A percentile compares a stretch with the other conserved stretches of the same genome.
Conservation (phyloP, 306 rosid genomes). For the Inga oerstediana region DNA sequence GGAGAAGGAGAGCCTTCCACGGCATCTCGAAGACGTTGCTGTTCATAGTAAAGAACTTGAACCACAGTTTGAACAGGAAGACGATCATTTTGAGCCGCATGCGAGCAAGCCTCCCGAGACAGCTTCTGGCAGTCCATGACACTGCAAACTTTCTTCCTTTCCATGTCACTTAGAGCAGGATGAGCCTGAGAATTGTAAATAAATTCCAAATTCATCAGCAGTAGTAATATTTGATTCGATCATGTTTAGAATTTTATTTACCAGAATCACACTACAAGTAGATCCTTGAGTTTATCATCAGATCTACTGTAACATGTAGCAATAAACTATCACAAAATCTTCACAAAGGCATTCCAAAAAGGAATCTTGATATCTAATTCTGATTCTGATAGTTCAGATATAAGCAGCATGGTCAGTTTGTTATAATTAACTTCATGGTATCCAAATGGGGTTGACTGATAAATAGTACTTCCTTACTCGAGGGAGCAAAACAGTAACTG, state of each 20-base stretch:
- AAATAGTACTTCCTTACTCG: background rate
- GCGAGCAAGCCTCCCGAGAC: conserved; percentile 93
- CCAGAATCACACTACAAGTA: background rate
- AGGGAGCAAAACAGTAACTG: background rate
- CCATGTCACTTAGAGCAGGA: conserved; percentile 84
- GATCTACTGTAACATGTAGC: background rate
- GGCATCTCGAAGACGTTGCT: conserved; percentile 84
- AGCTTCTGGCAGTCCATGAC: conserved; percentile 93
- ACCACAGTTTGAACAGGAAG: conserved; percentile 96
- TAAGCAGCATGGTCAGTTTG: background rate
- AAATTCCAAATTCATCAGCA: conserved; percentile 28
- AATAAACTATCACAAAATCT: background rate
- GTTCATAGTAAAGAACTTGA: conserved; percentile 92
- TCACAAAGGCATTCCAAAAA: background rate
- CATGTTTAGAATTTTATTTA: background rate
- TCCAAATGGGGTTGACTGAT: background rate
- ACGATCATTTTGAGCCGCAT: conserved; percentile 94
- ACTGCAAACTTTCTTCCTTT: conserved; percentile 92
- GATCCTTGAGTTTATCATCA: background rate
- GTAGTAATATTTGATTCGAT: background rate
- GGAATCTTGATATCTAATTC: background rate
- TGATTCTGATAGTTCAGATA: background rate
- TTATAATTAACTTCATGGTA: conserved; percentile 2
- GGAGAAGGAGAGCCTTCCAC: conserved; percentile 62
- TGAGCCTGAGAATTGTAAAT: conserved; percentile 69